Percentiles rank a stretch among this genome's conserved stretches.
Conservation (phyloP, 805 yeast genomes). For the Groenewaldozyma salmanticensis region DNA sequence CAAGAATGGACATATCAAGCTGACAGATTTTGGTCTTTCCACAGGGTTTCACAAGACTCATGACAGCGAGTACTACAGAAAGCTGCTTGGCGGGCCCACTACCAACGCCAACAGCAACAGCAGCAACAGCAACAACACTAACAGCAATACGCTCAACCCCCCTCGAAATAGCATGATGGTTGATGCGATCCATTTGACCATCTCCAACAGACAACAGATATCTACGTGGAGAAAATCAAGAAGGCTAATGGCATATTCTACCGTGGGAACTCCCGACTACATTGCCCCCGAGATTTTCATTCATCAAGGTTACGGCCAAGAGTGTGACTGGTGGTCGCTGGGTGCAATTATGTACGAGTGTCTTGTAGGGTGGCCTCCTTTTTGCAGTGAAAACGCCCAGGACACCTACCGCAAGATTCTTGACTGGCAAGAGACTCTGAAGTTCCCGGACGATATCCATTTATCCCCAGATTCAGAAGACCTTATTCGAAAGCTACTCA, state of each 20-base stretch:
- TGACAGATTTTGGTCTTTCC: slow-evolving; percentile 69
- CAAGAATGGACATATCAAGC: slow-evolving; percentile 59
- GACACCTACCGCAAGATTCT: slow-evolving; percentile 87
- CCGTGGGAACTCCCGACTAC: slow-evolving; percentile 94
- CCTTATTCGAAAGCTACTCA: slow-evolving; percentile 64
- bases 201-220: slow-evolving; percentile 90
- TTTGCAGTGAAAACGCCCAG: slow-evolving; percentile 89
- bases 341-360: slow-evolving; percentile 98
- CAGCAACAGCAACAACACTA: not conserved
- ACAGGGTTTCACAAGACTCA: slow-evolving; percentile 94
- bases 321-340: slow-evolving; percentile 96
- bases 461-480: slow-evolving; percentile 84
- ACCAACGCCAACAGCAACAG: slow-evolving; percentile 11
- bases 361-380: slow-evolving; percentile 95
- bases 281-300: slow-evolving; percentile 92
- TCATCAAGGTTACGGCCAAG: slow-evolving; percentile 92
- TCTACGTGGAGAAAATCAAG: slow-evolving; percentile 94
- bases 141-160: not conserved
- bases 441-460: slow-evolving; percentile 87
- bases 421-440: slow-evolving; percentile 82
- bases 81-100: slow-evolving; percentile 43
- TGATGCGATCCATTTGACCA: slow-evolving; percentile 90
- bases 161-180: slow-evolving; percentile 76
- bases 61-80: slow-evolving; percentile 77
- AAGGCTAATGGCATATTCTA: slow-evolving; percentile 88